Percentiles rank a stretch among this genome's conserved stretches.
Evolutionary conservation across 2,329 filamentous ascomycete species (phyloP).

Genomic region (Microcyclospora tardicrescens): DNA sequence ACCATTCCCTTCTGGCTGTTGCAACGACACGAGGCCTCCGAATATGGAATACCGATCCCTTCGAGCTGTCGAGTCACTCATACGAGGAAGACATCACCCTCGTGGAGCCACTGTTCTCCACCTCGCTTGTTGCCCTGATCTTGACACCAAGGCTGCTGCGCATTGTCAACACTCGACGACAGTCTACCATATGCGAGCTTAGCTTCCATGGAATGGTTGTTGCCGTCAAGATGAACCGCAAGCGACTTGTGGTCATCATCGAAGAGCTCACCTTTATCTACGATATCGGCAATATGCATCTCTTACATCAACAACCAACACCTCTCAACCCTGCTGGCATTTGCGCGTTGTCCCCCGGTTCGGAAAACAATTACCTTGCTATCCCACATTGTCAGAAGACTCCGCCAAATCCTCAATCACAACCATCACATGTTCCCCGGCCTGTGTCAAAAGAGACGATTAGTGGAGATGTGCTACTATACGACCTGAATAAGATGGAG

Average conservation of each 20-base stretch:
- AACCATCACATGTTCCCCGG: conserved; percentile 74
- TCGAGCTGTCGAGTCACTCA: conserved; percentile 86
- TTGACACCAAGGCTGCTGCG: conserved; percentile 82
- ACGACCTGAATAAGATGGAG: conserved; percentile 78
- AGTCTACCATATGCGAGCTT: conserved; percentile 91
- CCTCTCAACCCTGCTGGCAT: conserved; percentile 82
- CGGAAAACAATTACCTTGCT: conserved; percentile 88
- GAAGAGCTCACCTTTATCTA: conserved; percentile 97
- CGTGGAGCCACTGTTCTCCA: conserved; percentile 98
- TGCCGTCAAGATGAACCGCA: conserved; percentile 85
- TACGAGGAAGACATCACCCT: conserved; percentile 84
- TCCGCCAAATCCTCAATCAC: conserved; percentile 23
- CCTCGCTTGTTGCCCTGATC: conserved; percentile 86
- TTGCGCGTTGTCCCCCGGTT: conserved; percentile 83
- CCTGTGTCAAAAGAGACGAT: conserved; percentile 58
- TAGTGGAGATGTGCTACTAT: conserved; percentile 83
- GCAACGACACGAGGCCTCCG: conserved; percentile 93
- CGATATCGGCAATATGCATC: conserved; percentile 96
- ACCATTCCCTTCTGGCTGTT: conserved; percentile 92
- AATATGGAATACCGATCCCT: conserved; percentile 93
- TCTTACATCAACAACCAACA: conserved; percentile 83
- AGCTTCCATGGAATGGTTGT: conserved; percentile 96
- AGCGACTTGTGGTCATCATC: conserved; percentile 81
- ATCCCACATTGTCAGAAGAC: conserved; percentile 68
- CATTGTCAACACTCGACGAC: conserved; percentile 80